Evolutionary conservation across 495 filamentous ascomycete species (phyloP).

Genomic region (Podospora didyma): DNA sequence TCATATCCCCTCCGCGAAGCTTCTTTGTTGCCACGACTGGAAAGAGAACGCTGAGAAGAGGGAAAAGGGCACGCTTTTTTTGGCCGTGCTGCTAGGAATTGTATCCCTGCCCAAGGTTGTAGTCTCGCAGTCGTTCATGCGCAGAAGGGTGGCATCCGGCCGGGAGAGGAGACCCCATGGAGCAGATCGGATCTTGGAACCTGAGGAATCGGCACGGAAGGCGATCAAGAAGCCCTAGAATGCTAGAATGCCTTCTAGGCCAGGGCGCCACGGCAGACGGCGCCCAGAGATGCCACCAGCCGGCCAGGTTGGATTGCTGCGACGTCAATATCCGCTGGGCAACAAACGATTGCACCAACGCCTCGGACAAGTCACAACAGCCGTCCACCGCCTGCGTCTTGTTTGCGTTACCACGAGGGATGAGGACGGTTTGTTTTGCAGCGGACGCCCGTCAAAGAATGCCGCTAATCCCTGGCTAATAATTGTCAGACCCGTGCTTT

Average conservation of each 20-base stretch:
- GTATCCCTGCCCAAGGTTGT: slow-evolving; percentile 23
- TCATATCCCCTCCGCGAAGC: slow-evolving; percentile 6
- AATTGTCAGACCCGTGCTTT: slow-evolving; percentile 17
- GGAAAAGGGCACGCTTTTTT: not conserved
- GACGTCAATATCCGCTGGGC: slow-evolving; percentile 9
- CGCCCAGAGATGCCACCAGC: slow-evolving; percentile 7
- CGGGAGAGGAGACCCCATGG: slow-evolving; percentile 27
- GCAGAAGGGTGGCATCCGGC: slow-evolving; percentile 32
- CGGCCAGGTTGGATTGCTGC: slow-evolving; percentile 11
- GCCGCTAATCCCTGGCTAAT: slow-evolving; percentile 21
- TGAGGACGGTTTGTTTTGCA: slow-evolving; percentile 13
- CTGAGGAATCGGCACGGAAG: slow-evolving; percentile 27
- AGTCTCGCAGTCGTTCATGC: slow-evolving; percentile 22
- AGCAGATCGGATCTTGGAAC: slow-evolving; percentile 31
- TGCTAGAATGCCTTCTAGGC: slow-evolving; percentile 21
- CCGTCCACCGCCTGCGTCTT: not conserved
- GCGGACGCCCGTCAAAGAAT: slow-evolving; percentile 17
- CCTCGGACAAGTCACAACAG: not conserved
- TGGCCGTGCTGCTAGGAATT: slow-evolving; percentile 1
- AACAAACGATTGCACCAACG: not conserved
- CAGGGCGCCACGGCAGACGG: not conserved
- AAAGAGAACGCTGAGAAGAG: not conserved
- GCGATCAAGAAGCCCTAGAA: slow-evolving; percentile 30
- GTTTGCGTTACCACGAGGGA: slow-evolving; percentile 8
- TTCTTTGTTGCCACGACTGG: slow-evolving; percentile 18